Evolutionary conservation across 2,329 filamentous ascomycete genomes (phyloP).

Genomic region (Xylaria sp.): DNA sequence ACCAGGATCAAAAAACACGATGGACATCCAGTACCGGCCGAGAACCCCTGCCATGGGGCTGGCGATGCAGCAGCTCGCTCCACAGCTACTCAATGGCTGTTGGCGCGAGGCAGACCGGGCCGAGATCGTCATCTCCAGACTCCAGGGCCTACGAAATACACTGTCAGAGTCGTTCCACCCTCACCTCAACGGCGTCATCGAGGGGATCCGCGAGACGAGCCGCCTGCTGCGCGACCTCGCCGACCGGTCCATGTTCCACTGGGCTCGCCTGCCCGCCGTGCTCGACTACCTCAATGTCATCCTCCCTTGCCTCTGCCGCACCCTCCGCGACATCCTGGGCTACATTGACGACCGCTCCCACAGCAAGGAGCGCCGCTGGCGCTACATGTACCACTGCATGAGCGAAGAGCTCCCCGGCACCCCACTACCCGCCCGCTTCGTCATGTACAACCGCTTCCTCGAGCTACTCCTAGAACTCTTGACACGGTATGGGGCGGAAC

Average conservation of each 20-base stretch:
- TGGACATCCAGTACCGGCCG: constrained; percentile 27
- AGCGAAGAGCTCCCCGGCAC: constrained; percentile 55
- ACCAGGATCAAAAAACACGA: constrained; percentile 12
- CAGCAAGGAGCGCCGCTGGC: constrained; percentile 56
- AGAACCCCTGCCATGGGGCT: constrained; percentile 20
- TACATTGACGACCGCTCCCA: constrained; percentile 55
- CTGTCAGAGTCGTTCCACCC: constrained; percentile 49
- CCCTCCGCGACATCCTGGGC: constrained; percentile 54
- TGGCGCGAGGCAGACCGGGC: constrained; percentile 57
- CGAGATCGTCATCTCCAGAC: constrained; percentile 48
- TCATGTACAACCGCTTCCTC: constrained; percentile 59
- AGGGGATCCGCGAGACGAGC: constrained; percentile 49
- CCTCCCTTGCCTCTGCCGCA: constrained; percentile 57
- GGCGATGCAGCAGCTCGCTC: constrained; percentile 29
- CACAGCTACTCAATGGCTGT: constrained; percentile 54
- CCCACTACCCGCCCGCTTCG: constrained; percentile 55
- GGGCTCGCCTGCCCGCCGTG: constrained; percentile 52
- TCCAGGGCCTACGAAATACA: constrained; percentile 52
- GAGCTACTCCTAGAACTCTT: constrained; percentile 53
- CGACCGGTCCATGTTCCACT: constrained; percentile 57
- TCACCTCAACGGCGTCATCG: constrained; percentile 51
- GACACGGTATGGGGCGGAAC: constrained; percentile 55
- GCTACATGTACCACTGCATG: constrained; percentile 60
- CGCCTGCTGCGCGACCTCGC: constrained; percentile 56
- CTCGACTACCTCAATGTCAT: constrained; percentile 59